phyloP scores from a whole-genome alignment of 345 rosid species.

The Jatropha curcas region DNA sequence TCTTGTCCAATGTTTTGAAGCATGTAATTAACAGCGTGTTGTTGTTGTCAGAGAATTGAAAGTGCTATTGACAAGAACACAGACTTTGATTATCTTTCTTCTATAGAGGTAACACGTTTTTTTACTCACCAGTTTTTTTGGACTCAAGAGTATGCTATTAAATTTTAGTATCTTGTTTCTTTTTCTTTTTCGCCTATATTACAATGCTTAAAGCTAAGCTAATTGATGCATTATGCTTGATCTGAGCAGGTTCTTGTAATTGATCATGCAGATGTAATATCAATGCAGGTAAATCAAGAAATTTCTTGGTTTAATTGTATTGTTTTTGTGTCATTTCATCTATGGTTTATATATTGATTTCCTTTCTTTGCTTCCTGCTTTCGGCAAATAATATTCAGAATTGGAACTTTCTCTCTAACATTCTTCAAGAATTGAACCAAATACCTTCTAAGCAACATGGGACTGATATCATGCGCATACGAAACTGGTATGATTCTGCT shows the following conservation, averaged over 20 bases:
- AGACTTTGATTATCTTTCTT: conserved; percentile 85
- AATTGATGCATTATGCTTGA: conserved; percentile 10
- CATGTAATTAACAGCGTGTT: conserved; percentile 15
- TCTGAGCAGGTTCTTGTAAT: conserved; percentile 71
- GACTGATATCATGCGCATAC: conserved; percentile 84
- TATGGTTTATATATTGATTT: conserved; percentile 8
- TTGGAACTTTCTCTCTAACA: conserved; percentile 66
- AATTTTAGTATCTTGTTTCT: neutral
- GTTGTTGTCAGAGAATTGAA: conserved; percentile 62
- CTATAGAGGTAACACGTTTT: conserved; percentile 68
- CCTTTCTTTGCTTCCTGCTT: conserved; percentile 1
- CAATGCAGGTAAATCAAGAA: conserved; percentile 71
- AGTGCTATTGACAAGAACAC: conserved; percentile 63
- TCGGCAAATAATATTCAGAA: conserved; percentile 52
- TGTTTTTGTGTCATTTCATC: neutral
- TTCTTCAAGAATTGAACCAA: conserved; percentile 60
- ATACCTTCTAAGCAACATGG: conserved; percentile 81
- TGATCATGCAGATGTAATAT: conserved; percentile 92
- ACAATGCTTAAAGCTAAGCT: conserved; percentile 17
- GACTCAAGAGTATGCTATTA: neutral
- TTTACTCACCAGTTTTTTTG: neutral
- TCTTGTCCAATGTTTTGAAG: neutral
- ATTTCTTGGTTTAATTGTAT: conserved; percentile 21
- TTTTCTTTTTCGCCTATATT: conserved; percentile 12
- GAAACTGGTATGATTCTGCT: conserved; percentile 57